Conservation (phyloP, 2,329 filamentous ascomycete species). For the Epichloe gansuensis region DNA sequence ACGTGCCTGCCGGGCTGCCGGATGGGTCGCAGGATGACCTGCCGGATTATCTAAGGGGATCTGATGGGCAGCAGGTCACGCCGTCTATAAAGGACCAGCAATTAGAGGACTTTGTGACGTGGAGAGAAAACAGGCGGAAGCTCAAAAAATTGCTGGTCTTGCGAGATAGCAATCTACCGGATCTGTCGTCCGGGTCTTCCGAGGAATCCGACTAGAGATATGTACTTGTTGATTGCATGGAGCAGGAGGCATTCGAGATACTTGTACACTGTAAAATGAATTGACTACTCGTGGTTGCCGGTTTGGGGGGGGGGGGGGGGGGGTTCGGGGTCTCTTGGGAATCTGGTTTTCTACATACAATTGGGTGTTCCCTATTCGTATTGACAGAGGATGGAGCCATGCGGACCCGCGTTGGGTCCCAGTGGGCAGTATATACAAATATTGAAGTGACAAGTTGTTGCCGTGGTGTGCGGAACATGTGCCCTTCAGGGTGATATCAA, state of each 20-base stretch:
- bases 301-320: too few species aligned
- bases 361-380: background rate
- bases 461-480: too few species aligned
- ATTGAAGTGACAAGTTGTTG: too few species aligned
- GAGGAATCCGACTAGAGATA: background rate
- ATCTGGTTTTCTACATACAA: background rate
- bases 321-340: too few species aligned
- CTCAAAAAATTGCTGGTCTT: slow-evolving; percentile 30
- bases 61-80: slow-evolving; percentile 42
- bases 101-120: slow-evolving; percentile 35
- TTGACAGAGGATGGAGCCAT: background rate
- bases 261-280: too few species aligned
- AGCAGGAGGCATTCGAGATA: background rate
- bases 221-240: too few species aligned
- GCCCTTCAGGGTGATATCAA: too few species aligned
- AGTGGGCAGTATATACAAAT: too few species aligned
- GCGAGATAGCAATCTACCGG: slow-evolving; percentile 32
- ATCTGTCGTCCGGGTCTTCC: slow-evolving; percentile 1
- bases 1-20: slow-evolving; percentile 10
- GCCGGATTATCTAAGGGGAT: slow-evolving; percentile 39
- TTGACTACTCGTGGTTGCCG: too few species aligned
- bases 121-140: slow-evolving; percentile 29
- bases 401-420: too few species aligned
- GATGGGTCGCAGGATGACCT: slow-evolving; percentile 18
- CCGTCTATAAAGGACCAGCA: slow-evolving; percentile 40